These are phyloP conservation scores for Fimicolochytrium jonesii DNA, from an alignment of 192 early-diverging fungal species.

Conservation along the genomic window DNA sequence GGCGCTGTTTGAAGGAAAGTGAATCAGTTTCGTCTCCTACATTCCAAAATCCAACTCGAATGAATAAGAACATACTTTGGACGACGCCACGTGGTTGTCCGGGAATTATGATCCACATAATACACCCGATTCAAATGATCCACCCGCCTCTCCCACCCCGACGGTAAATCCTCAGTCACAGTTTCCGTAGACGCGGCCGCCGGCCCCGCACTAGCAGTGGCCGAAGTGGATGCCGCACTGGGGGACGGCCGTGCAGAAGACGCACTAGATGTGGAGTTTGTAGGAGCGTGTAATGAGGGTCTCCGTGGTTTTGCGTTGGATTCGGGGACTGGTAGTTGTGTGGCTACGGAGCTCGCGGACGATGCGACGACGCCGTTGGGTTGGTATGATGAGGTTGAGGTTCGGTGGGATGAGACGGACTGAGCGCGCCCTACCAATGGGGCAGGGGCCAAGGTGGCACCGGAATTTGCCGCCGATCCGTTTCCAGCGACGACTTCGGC, in stretches of 20 bases:
- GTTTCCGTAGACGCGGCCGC: constrained; percentile 54
- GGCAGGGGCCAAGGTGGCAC: constrained; percentile 21
- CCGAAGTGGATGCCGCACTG: constrained; percentile 14
- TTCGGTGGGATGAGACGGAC: constrained; percentile 12
- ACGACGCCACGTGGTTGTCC: constrained; percentile 90
- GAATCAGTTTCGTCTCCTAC: too few relatives aligned
- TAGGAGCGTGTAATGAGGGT: too few relatives aligned
- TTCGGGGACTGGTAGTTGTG: too few relatives aligned
- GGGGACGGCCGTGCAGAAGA: too few relatives aligned
- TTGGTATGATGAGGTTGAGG: constrained; percentile 12
- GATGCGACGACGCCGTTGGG: constrained; percentile 17
- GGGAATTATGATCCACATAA: constrained; percentile 97
- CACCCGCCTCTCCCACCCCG: constrained; percentile 91
- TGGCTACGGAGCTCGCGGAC: background rate
- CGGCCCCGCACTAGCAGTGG: background rate
- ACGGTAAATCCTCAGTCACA: constrained; percentile 40
- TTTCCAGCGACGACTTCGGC: background rate
- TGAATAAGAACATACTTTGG: constrained; percentile 46
- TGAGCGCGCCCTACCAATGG: background rate
- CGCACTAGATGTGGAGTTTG: too few relatives aligned
- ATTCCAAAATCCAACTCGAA: too few relatives aligned
- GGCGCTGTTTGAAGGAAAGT: too few relatives aligned
- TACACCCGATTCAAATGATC: constrained; percentile 93
- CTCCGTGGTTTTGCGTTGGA: too few relatives aligned
- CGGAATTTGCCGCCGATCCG: constrained; percentile 49